phyloP scores from a whole-genome alignment of 2,329 filamentous ascomycete species.

The Epichloe scottii region DNA sequence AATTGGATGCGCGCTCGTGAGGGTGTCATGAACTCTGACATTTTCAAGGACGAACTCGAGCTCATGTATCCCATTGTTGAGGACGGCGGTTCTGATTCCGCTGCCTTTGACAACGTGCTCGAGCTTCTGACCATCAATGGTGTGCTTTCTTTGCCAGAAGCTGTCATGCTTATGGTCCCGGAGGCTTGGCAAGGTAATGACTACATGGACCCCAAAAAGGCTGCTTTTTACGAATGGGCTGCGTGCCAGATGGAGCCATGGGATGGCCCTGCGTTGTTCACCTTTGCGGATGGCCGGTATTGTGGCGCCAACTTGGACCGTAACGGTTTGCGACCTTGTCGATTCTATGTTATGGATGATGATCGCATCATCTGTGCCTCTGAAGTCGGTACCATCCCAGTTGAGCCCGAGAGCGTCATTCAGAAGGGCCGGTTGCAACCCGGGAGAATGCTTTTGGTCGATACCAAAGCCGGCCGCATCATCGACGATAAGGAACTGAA shows the following conservation, averaged over 20 bases:
- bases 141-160: slow-evolving; percentile 86
- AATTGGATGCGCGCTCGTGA: slow-evolving; percentile 99
- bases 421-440: slow-evolving; percentile 91
- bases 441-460: slow-evolving; percentile 90
- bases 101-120: slow-evolving; percentile 92
- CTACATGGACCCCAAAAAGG: slow-evolving; percentile 86
- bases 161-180: slow-evolving; percentile 97
- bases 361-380: slow-evolving; percentile 96
- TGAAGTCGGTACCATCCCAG: slow-evolving; percentile 84
- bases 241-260: slow-evolving; percentile 98
- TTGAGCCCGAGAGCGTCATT: slow-evolving; percentile 80
- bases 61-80: slow-evolving; percentile 87
- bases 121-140: slow-evolving; percentile 92
- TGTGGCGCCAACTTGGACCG: slow-evolving; percentile 94
- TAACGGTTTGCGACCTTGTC: slow-evolving; percentile 88
- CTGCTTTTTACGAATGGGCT: slow-evolving; percentile 97
- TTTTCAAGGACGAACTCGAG: slow-evolving; percentile 89
- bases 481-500: slow-evolving; percentile 92
- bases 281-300: slow-evolving; percentile 90
- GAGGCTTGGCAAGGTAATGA: slow-evolving; percentile 95
- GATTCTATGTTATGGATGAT: slow-evolving; percentile 94
- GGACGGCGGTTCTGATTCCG: slow-evolving; percentile 91
- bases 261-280: slow-evolving; percentile 94
- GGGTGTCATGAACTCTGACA: slow-evolving; percentile 82
- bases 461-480: slow-evolving; percentile 78